A percentile compares a stretch with the other conserved stretches of the same genome.
phyloP scores from a whole-genome alignment of 2,329 filamentous ascomycete species.

The Penicillium sp. region DNA sequence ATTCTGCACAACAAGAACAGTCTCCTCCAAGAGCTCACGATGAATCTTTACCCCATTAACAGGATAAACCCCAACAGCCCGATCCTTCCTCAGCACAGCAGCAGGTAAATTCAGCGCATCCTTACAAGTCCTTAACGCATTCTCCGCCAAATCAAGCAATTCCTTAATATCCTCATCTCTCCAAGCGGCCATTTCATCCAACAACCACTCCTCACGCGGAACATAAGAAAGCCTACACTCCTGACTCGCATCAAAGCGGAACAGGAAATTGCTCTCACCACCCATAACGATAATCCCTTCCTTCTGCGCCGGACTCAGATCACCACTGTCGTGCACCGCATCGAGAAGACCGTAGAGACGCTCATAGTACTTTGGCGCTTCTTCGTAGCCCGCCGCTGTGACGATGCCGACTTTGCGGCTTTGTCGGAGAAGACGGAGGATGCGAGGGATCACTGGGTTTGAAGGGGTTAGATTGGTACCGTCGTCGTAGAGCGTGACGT shows the following conservation, averaged over 20 bases:
- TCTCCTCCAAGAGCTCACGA: conserved; percentile 91
- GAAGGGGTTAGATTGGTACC: conserved; percentile 75
- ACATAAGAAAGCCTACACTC: conserved; percentile 71
- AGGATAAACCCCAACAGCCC: conserved; percentile 79
- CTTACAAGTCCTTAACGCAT: conserved; percentile 79
- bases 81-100: conserved; percentile 81
- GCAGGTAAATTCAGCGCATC: conserved; percentile 79
- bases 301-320: conserved; percentile 69
- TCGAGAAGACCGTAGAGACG: conserved; percentile 86
- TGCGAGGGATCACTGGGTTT: conserved; percentile 75
- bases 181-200: conserved; percentile 59
- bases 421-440: conserved; percentile 72
- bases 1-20: conserved; percentile 90
- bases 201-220: conserved; percentile 60
- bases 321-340: conserved; percentile 67
- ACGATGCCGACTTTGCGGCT: conserved; percentile 91
- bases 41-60: conserved; percentile 69
- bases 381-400: conserved; percentile 92
- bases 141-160: conserved; percentile 88
- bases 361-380: conserved; percentile 81
- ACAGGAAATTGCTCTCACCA: conserved; percentile 94
- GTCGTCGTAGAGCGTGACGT: conserved; percentile 94
- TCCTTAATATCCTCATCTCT: conserved; percentile 70
- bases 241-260: conserved; percentile 70
- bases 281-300: conserved; percentile 88